Evolutionary conservation across 2,329 filamentous ascomycete genomes (phyloP), one percentile per base, ranked within the genome.

Genomic region (Aspergillus tamarii): DNA sequence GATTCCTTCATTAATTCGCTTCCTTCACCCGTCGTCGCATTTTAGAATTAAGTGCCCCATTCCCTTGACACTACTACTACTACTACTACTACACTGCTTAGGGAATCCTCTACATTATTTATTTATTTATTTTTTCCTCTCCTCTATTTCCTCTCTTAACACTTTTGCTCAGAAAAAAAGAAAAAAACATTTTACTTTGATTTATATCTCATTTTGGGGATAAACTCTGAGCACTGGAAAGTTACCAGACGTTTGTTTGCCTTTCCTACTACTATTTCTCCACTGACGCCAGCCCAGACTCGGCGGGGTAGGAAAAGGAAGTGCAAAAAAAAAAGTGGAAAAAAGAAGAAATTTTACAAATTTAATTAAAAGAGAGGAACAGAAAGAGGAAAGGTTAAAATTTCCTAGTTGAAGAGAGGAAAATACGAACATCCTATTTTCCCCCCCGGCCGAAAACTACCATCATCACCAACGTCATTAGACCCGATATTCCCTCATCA

Each of bases 231-330:
- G 12, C 34, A 36, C 34, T 36, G 14, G 34, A 36, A 36, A 16
- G 34, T 36, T 14, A 16, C 34, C 14, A 36, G 34, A 36, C 12
- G 34, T 36, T 36, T 32, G 34, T 36, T 36, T 36, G 34, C 34
- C 34, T 46, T 54, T 23, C 21, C n/a, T 39, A 19, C 23, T 26
- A 4, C 39, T 26, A 26, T 32, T 32, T 4, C 30, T 9, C 32
- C 57, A 46, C n/a, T 59, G 43, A 48, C 43, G 19, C 32, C 30
- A 54, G 52, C 32, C 34, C 28, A 36, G 26, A 59, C 46, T 46
- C 55, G 16, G 61, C 56, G 61, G 61, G 56, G 48, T 63, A 36
- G 11, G 43, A 46, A 46, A 50, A 32, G 43, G 11, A 62, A 61
- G 21, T 23, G 23, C n/a, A 26, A 57, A 46, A 61, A 32, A 56